These are phyloP conservation scores for Brassica cretica DNA, from an alignment of 345 rosid genomes.

Conservation along the genomic window DNA sequence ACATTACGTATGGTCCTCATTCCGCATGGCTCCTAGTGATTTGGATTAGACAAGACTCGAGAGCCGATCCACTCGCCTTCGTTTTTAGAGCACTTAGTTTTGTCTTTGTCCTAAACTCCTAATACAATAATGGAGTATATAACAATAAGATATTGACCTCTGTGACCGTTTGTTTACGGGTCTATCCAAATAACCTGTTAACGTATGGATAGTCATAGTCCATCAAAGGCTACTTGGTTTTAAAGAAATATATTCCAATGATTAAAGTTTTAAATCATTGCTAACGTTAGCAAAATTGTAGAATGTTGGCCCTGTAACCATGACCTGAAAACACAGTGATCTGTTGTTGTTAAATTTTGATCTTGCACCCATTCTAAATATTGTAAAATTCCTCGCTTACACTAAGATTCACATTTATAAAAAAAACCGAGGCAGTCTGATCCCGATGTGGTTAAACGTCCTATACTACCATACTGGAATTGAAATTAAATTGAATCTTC, in stretches of 20 bases:
- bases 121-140: background rate
- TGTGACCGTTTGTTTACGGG: slow-evolving; percentile 25
- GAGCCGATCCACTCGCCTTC: slow-evolving; percentile 25
- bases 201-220: slow-evolving; percentile 4
- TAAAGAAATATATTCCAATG: background rate
- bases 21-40: slow-evolving; percentile 11
- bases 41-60: background rate
- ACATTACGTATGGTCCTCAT: slow-evolving; percentile 15
- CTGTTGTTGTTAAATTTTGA: background rate
- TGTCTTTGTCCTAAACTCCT: background rate
- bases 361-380: background rate
- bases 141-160: background rate
- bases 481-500: background rate
- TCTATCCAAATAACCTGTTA: slow-evolving; percentile 31
- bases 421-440: background rate
- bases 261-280: background rate
- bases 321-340: background rate
- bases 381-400: background rate
- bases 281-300: background rate
- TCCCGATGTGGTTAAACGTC: background rate
- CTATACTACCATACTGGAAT: background rate
- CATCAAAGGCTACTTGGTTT: background rate
- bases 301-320: background rate
- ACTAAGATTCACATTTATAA: background rate
- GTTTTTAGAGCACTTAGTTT: slow-evolving; percentile 25